These are phyloP conservation scores for Dichotomocladium elegans DNA, from an alignment of 371 early-diverging fungal genomes.

Conservation along the genomic window DNA sequence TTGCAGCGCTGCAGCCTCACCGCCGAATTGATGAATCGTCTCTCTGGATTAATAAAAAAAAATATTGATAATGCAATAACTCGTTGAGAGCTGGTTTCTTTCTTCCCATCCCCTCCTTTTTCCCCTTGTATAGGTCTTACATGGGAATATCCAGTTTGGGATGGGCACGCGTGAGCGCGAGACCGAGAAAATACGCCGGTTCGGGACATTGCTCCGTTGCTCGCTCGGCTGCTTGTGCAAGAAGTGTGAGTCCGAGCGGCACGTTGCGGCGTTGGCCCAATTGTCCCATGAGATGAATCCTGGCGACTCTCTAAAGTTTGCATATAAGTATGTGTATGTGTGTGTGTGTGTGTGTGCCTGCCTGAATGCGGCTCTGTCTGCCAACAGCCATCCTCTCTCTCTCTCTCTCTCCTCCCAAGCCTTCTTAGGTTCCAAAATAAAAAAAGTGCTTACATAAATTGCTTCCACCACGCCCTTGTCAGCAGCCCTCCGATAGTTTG, in stretches of 20 bases:
- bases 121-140: slow-evolving; percentile 14
- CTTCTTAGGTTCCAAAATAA: no score
- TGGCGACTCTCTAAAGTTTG: slow-evolving; percentile 28
- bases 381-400: no score
- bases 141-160: slow-evolving; percentile 27
- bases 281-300: slow-evolving; percentile 36
- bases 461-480: slow-evolving; percentile 63
- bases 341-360: neutral
- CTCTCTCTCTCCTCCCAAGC: no score
- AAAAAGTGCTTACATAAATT: slow-evolving; percentile 54
- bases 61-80: no score
- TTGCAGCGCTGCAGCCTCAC: slow-evolving; percentile 22
- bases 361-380: no score
- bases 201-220: slow-evolving; percentile 29
- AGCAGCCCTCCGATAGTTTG: slow-evolving; percentile 69
- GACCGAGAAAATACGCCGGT: slow-evolving; percentile 34
- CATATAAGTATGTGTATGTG: neutral
- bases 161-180: slow-evolving; percentile 27
- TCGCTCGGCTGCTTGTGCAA: slow-evolving; percentile 30
- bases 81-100: no score
- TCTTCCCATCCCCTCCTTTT: neutral
- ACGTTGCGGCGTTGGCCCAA: slow-evolving; percentile 34
- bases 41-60: slow-evolving; percentile 1
- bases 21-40: slow-evolving; percentile 18
- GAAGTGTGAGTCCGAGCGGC: slow-evolving; percentile 19